phyloP scores from a whole-genome alignment of 139 green algal genomes.

The Chlorella sp. region DNA sequence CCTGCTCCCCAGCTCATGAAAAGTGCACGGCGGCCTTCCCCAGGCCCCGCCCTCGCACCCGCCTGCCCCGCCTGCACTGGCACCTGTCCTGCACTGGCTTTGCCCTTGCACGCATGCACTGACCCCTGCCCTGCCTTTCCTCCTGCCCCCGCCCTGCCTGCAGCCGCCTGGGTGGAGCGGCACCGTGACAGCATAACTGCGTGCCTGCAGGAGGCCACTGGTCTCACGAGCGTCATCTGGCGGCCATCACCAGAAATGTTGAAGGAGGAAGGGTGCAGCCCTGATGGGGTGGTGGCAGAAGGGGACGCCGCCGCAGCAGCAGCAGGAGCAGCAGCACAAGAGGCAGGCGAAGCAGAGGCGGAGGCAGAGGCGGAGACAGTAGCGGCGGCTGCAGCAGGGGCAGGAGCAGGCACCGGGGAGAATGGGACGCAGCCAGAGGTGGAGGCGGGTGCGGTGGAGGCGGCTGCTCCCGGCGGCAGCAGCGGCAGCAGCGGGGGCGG shows the following conservation, averaged over 20 bases:
- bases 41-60: too few species aligned
- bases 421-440: conserved; percentile 26
- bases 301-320: background rate
- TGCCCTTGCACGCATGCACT: background rate
- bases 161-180: conserved; percentile 27
- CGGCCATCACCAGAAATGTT: conserved; percentile 63
- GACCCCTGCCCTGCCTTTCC: background rate
- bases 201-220: conserved; percentile 10
- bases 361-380: background rate
- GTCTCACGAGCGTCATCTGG: conserved; percentile 62
- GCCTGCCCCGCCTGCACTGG: background rate
- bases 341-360: conserved; percentile 17
- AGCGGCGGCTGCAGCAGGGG: background rate
- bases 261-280: conserved; percentile 66
- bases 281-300: conserved; percentile 10
- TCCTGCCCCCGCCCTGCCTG: background rate
- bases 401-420: background rate
- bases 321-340: conserved; percentile 6
- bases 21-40: too few species aligned
- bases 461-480: background rate
- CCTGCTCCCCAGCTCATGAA: too few species aligned
- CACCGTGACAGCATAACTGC: background rate
- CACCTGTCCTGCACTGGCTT: background rate
- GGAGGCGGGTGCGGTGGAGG: background rate
- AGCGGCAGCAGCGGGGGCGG: background rate